phyloP scores from a whole-genome alignment of 2,329 filamentous ascomycete species.

The Rhynchosporium graminicola region DNA sequence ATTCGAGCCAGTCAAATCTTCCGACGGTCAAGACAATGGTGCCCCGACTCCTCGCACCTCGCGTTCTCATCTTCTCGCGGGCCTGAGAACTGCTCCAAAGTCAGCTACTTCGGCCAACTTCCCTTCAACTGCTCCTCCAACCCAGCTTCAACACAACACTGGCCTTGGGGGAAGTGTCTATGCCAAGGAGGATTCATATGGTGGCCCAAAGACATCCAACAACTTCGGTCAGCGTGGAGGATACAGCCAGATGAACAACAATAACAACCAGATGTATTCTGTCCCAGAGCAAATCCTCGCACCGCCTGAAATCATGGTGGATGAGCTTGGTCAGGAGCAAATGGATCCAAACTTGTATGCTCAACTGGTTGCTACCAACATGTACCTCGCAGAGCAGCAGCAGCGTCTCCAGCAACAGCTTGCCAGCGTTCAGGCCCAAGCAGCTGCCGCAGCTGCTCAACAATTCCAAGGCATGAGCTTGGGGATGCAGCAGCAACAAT shows the following conservation, averaged over 20 bases:
- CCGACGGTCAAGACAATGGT: constrained; percentile 66
- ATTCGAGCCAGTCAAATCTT: constrained; percentile 70
- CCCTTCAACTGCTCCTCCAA: constrained; percentile 63
- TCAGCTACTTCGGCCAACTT: constrained; percentile 72
- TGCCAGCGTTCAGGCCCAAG: constrained; percentile 65
- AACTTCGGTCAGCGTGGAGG: constrained; percentile 44
- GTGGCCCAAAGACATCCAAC: constrained; percentile 40
- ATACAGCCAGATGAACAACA: constrained; percentile 45
- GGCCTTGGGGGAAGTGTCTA: constrained; percentile 39
- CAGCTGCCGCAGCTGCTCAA: constrained; percentile 63
- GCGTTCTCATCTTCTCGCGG: constrained; percentile 90
- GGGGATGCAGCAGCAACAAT: constrained; percentile 54
- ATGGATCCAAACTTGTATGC: constrained; percentile 87
- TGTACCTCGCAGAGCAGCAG: constrained; percentile 92
- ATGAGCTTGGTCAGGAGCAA: constrained; percentile 66
- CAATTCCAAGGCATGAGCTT: constrained; percentile 79
- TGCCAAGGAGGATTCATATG: constrained; percentile 38
- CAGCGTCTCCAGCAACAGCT: constrained; percentile 94
- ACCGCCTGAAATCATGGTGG: constrained; percentile 77
- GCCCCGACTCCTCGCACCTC: constrained; percentile 87
- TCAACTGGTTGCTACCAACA: constrained; percentile 85
- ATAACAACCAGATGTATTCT: constrained; percentile 61
- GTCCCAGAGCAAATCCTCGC: constrained; percentile 84
- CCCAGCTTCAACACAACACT: constrained; percentile 48
- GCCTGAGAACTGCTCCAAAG: constrained; percentile 91